Evolutionary conservation across 805 yeast genomes (phyloP).

Genomic region (Barnettozyma botsteinii): DNA sequence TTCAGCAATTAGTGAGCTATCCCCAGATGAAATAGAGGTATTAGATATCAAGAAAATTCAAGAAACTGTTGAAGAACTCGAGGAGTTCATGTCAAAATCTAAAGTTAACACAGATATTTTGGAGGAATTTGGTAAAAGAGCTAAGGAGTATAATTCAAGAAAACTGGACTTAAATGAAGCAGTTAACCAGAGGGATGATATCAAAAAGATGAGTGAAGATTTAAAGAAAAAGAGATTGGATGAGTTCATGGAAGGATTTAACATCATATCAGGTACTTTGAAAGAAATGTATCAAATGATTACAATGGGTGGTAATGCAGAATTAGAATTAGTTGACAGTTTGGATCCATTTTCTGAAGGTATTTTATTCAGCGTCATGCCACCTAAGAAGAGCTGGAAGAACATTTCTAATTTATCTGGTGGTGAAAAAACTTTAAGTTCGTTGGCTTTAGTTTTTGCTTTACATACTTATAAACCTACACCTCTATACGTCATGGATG

Average conservation of each 20-base stretch:
- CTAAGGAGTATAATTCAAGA: constrained; percentile 57
- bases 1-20: constrained; percentile 34
- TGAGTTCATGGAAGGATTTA: constrained; percentile 93
- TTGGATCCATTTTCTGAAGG: constrained; percentile 99
- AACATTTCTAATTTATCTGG: constrained; percentile 93
- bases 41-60: constrained; percentile 45
- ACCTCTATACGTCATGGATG: constrained; percentile 97
- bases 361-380: constrained; percentile 95
- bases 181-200: constrained; percentile 56
- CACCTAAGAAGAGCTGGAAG: constrained; percentile 97
- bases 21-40: constrained; percentile 45
- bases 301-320: constrained; percentile 99
- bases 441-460: constrained; percentile 93
- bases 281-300: constrained; percentile 98
- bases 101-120: constrained; percentile 69
- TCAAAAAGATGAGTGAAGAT: constrained; percentile 57
- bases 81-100: constrained; percentile 48
- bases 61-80: constrained; percentile 47
- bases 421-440: constrained; percentile 94
- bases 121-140: constrained; percentile 67
- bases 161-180: constrained; percentile 64
- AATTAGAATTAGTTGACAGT: constrained; percentile 88
- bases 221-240: constrained; percentile 68
- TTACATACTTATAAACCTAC: constrained; percentile 95
- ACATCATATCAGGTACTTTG: constrained; percentile 75